Evolutionary conservation across 352 stramenopile species (phyloP).

Genomic region (Globisporangium takayamanum): DNA sequence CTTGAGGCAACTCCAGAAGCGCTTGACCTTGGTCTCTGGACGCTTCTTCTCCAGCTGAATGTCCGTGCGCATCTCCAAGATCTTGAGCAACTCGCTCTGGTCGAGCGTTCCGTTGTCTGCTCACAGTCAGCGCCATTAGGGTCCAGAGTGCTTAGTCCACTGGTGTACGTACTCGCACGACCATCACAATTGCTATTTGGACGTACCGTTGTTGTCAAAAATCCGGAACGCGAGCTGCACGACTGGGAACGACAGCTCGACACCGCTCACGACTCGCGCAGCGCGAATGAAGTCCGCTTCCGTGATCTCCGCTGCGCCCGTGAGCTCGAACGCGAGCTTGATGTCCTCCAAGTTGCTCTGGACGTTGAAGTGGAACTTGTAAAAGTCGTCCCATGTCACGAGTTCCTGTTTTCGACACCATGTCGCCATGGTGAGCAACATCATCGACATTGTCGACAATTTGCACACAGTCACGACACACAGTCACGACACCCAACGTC

Average conservation of each 20-base stretch:
- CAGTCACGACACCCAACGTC: not conserved
- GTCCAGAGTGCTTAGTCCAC: not conserved
- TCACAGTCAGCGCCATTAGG: not conserved
- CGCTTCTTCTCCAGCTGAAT: constrained; percentile 38
- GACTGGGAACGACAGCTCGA: constrained; percentile 59
- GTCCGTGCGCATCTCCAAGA: constrained; percentile 55
- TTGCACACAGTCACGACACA: not conserved
- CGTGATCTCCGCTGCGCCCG: constrained; percentile 51
- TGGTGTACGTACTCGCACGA: too few relatives aligned
- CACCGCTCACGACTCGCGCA: constrained; percentile 49
- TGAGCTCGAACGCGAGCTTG: constrained; percentile 68
- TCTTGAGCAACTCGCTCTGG: constrained; percentile 56
- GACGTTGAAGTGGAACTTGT: constrained; percentile 66
- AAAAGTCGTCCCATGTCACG: constrained; percentile 71
- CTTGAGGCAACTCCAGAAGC: constrained; percentile 15
- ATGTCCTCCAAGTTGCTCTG: constrained; percentile 68
- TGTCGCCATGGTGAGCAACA: not conserved
- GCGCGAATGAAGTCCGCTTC: constrained; percentile 74
- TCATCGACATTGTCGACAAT: not conserved
- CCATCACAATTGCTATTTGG: too few relatives aligned
- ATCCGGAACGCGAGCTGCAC: constrained; percentile 71
- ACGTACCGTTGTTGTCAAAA: constrained; percentile 59
- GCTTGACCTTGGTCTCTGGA: constrained; percentile 12
- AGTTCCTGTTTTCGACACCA: constrained; percentile 22
- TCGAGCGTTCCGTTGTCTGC: constrained; percentile 61